Evolutionary conservation across 768 basidiomycete genomes (phyloP), one percentile per base, ranked within the genome.

Genomic region (Podaxis sp.): DNA sequence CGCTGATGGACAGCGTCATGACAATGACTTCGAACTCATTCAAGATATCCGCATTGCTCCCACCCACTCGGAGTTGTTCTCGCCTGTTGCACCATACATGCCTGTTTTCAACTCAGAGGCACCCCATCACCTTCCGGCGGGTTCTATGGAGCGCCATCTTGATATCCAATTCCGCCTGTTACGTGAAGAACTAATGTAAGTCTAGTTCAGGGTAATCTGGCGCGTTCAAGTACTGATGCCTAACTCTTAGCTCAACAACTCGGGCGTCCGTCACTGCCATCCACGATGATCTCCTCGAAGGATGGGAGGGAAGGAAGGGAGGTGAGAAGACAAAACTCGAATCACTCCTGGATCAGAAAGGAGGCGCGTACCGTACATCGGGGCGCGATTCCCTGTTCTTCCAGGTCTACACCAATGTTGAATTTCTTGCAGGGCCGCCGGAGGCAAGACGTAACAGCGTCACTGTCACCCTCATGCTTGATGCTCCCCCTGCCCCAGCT

Each of bases 21-120:
- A 92, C 69, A 92, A 92, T 59, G 90, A 91, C 66, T 76, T 73
- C 51, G 69, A 73, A 26, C 79, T 86, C 40, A 86, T 92, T 9
- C 26, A 68, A 1, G 74, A 84, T 2, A 89, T 93, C 49, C 77
- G 84, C n/a, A 81, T 91, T 52, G 84, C 86, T 0, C 92, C 92
- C 0, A 92, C 92, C 0, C 81, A 89, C 48, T 72, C 80, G 4
- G 92, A 93, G 67, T 78, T 93, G 7, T 70, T 82, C 49, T 84
- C 75, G 19, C 72, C 69, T 0, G 24, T 74, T 11, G 68, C 75
- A 2, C 85, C 89, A 0, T 91, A 83, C 68, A 73, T 93, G 0
- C 92, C 92, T 0, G 84, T 80, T 0, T 87, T 83, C 66, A 69
- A 87, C 1, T 80, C 76, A 19, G 78, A 75, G 2, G 89, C 87